Conservation (phyloP, 2,329 filamentous ascomycete species). For the Botrytis aclada region DNA sequence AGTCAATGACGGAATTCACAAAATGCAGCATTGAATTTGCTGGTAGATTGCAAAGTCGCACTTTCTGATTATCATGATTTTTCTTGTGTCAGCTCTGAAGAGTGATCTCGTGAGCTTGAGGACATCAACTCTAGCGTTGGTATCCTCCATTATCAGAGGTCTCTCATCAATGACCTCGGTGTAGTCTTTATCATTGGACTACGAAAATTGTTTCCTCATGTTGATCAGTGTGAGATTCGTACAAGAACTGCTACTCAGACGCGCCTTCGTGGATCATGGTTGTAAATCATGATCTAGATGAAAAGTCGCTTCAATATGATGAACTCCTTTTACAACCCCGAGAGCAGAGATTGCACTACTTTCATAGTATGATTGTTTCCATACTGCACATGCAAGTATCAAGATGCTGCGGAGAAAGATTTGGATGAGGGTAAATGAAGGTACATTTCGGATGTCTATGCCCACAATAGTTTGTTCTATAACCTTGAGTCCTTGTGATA, state of each 20-base stretch:
- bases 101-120: neutral
- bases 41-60: neutral
- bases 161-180: neutral
- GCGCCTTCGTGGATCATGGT: neutral
- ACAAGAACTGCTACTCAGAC: neutral
- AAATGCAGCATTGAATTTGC: neutral
- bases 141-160: neutral
- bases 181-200: neutral
- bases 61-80: rapidly evolving
- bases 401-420: neutral
- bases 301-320: neutral
- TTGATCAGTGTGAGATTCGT: neutral
- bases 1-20: no score
- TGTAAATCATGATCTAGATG: neutral
- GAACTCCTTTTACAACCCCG: neutral
- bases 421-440: neutral
- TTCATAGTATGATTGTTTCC: neutral
- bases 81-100: neutral
- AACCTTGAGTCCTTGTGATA: neutral
- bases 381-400: rapidly evolving
- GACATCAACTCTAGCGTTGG: neutral
- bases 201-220: neutral
- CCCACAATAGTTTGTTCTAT: rapidly evolving
- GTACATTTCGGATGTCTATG: neutral
- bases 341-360: neutral